These are phyloP conservation scores for Cornus florida DNA, from an alignment of 148 eudicot genomes.

Conservation along the genomic window DNA sequence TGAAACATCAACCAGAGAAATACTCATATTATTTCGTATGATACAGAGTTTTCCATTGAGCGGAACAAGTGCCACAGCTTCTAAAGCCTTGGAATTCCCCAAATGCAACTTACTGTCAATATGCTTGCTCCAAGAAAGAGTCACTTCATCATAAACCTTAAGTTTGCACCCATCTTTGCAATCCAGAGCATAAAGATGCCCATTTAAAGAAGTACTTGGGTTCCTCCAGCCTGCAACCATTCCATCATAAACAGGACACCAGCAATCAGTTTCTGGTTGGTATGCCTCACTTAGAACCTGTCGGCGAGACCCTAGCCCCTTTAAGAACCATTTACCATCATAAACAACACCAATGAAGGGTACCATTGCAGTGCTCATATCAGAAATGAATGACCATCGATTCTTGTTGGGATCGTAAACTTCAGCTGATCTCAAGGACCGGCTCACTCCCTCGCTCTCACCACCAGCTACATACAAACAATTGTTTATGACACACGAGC, in stretches of 20 bases:
- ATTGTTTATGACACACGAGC: conserved; percentile 75
- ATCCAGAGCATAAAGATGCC: conserved; percentile 65
- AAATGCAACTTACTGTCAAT: conserved; percentile 62
- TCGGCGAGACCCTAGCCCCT: conserved; percentile 68
- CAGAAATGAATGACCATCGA: conserved; percentile 62
- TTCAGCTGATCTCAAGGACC: conserved; percentile 66
- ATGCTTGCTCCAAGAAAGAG: conserved; percentile 63
- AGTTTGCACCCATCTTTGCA: conserved; percentile 81
- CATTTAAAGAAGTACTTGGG: conserved; percentile 54
- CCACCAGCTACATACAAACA: conserved; percentile 82
- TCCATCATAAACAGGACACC: conserved; percentile 63
- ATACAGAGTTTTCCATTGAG: conserved; percentile 55
- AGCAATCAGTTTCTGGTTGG: conserved; percentile 56
- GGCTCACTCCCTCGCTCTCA: conserved; percentile 57
- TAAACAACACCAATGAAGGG: conserved; percentile 78
- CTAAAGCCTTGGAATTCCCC: conserved; percentile 63
- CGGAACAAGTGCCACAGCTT: conserved; percentile 70
- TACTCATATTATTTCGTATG: conserved; percentile 68
- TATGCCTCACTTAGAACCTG: conserved; percentile 70
- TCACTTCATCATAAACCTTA: conserved; percentile 55
- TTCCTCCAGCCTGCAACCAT: conserved; percentile 79
- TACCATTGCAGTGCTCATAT: conserved; percentile 73
- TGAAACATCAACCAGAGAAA: conserved; percentile 62
- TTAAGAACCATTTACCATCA: conserved; percentile 70
- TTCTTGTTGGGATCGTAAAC: conserved; percentile 71